Percentiles rank a stretch among this genome's conserved stretches.
phyloP scores from a whole-genome alignment of 345 rosid species.

The Jatropha curcas region DNA sequence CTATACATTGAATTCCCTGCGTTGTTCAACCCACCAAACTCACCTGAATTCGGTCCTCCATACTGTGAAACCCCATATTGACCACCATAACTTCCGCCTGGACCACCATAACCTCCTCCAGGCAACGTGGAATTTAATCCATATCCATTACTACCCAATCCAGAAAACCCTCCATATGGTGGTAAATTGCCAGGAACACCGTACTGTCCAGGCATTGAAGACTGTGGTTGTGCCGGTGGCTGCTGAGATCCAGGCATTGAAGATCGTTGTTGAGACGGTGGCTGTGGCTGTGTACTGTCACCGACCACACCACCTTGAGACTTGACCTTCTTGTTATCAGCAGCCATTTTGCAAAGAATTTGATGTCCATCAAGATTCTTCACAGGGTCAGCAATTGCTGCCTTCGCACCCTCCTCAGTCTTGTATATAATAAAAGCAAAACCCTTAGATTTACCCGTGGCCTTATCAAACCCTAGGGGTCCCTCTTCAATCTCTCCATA shows the following conservation, averaged over 20 bases:
- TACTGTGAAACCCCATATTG: slow-evolving; percentile 27
- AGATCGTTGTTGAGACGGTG: slow-evolving; percentile 6
- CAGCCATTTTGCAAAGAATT: slow-evolving; percentile 35
- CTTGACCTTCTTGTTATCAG: slow-evolving; percentile 32
- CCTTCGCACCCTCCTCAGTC: slow-evolving; percentile 43
- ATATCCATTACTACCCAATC: slow-evolving; percentile 17
- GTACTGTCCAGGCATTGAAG: slow-evolving; percentile 14
- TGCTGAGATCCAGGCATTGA: slow-evolving; percentile 10
- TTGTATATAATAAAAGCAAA: slow-evolving; percentile 46
- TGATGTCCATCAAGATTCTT: slow-evolving; percentile 47
- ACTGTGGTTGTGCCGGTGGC: slow-evolving; percentile 14
- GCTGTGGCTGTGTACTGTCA: slow-evolving; percentile 7
- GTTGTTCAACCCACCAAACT: slow-evolving; percentile 21
- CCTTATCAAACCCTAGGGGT: slow-evolving; percentile 48
- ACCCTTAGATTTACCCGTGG: slow-evolving; percentile 43
- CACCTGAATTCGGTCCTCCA: slow-evolving; percentile 23
- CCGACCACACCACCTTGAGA: slow-evolving; percentile 3
- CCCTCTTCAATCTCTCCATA: slow-evolving; percentile 54
- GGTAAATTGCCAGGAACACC: slow-evolving; percentile 14
- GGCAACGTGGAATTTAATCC: slow-evolving; percentile 28
- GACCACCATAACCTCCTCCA: not conserved
- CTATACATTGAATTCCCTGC: slow-evolving; percentile 30
- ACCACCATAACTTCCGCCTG: slow-evolving; percentile 25
- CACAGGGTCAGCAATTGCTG: slow-evolving; percentile 37
- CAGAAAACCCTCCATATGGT: slow-evolving; percentile 26